Percentiles rank a stretch among this genome's conserved stretches.
Evolutionary conservation across 345 rosid genomes (phyloP).

Genomic region (Brassica rapa): DNA sequence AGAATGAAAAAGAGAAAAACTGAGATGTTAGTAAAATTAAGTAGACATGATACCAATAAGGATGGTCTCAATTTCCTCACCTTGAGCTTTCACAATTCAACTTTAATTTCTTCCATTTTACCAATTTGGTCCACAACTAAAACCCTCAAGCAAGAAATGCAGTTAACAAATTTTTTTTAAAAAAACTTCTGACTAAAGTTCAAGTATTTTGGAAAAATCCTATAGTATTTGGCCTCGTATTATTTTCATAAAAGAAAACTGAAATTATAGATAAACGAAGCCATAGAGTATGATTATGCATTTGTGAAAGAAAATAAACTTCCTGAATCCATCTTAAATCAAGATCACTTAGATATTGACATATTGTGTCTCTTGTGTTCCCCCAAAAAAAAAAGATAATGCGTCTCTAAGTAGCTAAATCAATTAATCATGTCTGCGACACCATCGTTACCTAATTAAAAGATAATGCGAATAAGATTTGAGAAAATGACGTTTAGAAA

Average conservation of each 20-base stretch:
- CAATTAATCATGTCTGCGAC: not conserved
- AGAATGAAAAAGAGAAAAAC: not conserved
- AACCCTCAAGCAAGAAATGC: constrained; percentile 9
- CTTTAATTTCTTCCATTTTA: constrained; percentile 15
- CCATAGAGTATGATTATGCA: not conserved
- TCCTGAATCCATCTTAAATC: not conserved
- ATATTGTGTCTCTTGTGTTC: not conserved
- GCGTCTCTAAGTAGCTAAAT: not conserved
- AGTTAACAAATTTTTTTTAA: not conserved
- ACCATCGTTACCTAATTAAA: not conserved
- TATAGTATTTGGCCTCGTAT: not conserved
- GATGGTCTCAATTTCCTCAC: constrained; percentile 15
- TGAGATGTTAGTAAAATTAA: not conserved
- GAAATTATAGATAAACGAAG: not conserved
- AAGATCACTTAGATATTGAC: not conserved
- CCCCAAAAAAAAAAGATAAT: no score
- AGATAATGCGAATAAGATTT: not conserved
- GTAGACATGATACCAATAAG: constrained; percentile 28
- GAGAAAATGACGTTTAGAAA: not conserved
- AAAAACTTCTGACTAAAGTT: not conserved
- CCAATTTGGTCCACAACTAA: constrained; percentile 10
- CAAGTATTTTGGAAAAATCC: not conserved
- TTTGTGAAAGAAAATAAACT: not conserved
- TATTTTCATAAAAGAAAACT: not conserved
- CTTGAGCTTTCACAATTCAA: constrained; percentile 19